Evolutionary conservation across 2,329 filamentous ascomycete species (phyloP).

Genomic region (Malbranchea zuffiana): DNA sequence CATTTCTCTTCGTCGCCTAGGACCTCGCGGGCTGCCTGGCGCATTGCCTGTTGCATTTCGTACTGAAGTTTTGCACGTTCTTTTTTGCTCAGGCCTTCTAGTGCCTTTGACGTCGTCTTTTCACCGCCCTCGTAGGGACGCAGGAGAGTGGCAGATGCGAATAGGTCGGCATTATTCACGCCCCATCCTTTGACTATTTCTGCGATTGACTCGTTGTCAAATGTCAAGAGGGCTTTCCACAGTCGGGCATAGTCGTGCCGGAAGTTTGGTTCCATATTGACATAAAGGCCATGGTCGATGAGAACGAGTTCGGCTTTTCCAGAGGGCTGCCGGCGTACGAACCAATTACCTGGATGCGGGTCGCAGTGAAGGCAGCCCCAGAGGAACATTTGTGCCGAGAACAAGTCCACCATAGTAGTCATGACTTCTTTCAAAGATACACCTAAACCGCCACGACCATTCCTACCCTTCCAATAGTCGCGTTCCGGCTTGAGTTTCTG

Average conservation of each 20-base stretch:
- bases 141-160: conserved; percentile 82
- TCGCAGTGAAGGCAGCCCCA: conserved; percentile 96
- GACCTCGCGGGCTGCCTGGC: conserved; percentile 64
- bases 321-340: conserved; percentile 71
- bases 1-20: conserved; percentile 77
- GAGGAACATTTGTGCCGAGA: conserved; percentile 95
- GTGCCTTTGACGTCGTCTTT: conserved; percentile 49
- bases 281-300: conserved; percentile 94
- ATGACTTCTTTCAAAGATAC: conserved; percentile 77
- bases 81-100: conserved; percentile 41
- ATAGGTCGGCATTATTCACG: conserved; percentile 77
- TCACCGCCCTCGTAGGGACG: conserved; percentile 83
- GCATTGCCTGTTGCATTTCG: conserved; percentile 66
- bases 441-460: conserved; percentile 69
- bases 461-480: conserved; percentile 61
- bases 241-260: conserved; percentile 76
- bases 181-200: conserved; percentile 73
- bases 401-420: conserved; percentile 92
- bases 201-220: conserved; percentile 72
- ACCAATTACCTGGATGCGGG: conserved; percentile 94
- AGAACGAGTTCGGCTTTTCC: conserved; percentile 85
- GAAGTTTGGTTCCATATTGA: conserved; percentile 76
- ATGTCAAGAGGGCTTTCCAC: conserved; percentile 89
- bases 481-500: conserved; percentile 69
- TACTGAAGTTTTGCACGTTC: conserved; percentile 54